Evolutionary conservation across 352 stramenopile genomes (phyloP), one percentile per base, ranked within the genome.

Genomic region (Phytophthora sojae): DNA sequence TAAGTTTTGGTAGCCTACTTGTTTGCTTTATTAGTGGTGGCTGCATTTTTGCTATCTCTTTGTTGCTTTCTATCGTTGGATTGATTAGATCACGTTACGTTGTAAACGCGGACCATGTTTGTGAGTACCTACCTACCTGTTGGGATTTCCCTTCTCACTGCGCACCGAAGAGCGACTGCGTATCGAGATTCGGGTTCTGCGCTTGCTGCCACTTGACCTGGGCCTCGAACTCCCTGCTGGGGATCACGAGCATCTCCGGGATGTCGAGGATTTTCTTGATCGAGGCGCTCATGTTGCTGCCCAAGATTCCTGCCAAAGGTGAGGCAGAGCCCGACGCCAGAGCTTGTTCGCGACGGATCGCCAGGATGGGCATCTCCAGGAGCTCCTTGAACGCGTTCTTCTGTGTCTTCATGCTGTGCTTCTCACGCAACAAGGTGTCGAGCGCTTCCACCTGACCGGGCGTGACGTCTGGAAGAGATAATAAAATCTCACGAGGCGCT

Each of bases 351-450:
- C 71, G 63, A 44, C 62, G 64, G 39, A 90, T 79, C 0, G 82
- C 81, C 32, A 92, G 66, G 59, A 93, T 85, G 6, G 85, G 85
- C 50, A 76, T 79, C 59, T 95, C 87, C 7, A 95, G 56, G 8
- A 95, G 72, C 70, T 95, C 87, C 62, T 93, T 95, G 66, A 95
- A 81, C 8, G 82, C 81, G 59, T 93, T 95, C 75, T 95, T 95
- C 62, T 95, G 87, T 21, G 82, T 91, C 64, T 95, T 95, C 47
- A 89, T 77, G 45, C 87, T 95, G 66, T 91, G 84, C 45, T 93
- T 92, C 61, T 88, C 77, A 26, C 87, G 83, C 53, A 95, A 53
- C 19, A 87, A 67, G 23, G 58, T 69, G 15, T 95, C 87, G 0
- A 89, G 73, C 4, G 72, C 69, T 17, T 83, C 85, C 8, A 95